Percentiles rank a stretch among this genome's conserved stretches.
Evolutionary conservation across 208 protist genomes (phyloP).

Genomic region (Trypanosoma scelopori): DNA sequence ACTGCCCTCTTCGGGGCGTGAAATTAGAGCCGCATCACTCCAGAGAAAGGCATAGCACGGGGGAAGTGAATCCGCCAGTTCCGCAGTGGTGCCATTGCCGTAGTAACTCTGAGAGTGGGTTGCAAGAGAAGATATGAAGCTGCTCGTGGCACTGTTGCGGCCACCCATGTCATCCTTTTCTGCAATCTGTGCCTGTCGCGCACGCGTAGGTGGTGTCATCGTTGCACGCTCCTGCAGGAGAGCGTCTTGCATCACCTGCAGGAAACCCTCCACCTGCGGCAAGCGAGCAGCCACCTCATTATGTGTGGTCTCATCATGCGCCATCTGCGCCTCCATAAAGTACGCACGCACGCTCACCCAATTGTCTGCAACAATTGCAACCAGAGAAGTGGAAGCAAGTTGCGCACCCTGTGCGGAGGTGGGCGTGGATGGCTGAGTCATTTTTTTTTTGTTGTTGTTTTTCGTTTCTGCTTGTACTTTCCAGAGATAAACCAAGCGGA

Average conservation of each 20-base stretch:
- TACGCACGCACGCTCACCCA: constrained; percentile 57
- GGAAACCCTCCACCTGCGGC: constrained; percentile 31
- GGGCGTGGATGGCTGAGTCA: not conserved
- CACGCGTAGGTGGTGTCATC: not conserved
- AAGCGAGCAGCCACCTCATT: constrained; percentile 28
- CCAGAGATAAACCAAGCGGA: no score
- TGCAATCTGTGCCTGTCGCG: not conserved
- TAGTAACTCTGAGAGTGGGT: not conserved
- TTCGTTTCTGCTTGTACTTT: no score
- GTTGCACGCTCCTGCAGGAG: constrained; percentile 32
- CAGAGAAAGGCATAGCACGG: constrained; percentile 64
- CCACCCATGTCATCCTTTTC: constrained; percentile 3
- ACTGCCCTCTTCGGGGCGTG: not conserved
- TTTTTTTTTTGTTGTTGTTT: not conserved
- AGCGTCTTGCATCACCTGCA: constrained; percentile 44
- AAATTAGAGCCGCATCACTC: constrained; percentile 6
- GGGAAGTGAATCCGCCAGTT: constrained; percentile 24
- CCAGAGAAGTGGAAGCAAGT: constrained; percentile 1
- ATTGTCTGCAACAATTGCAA: constrained; percentile 30
- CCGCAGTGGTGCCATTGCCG: not conserved
- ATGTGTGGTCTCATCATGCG: constrained; percentile 30
- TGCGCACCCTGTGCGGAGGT: not conserved
- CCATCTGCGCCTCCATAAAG: constrained; percentile 53
- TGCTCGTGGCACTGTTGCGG: constrained; percentile 11
- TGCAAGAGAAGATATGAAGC: not conserved